These are phyloP conservation scores for Apiospora kogelbergensis DNA, from an alignment of 2,329 filamentous ascomycete genomes.

Conservation along the genomic window DNA sequence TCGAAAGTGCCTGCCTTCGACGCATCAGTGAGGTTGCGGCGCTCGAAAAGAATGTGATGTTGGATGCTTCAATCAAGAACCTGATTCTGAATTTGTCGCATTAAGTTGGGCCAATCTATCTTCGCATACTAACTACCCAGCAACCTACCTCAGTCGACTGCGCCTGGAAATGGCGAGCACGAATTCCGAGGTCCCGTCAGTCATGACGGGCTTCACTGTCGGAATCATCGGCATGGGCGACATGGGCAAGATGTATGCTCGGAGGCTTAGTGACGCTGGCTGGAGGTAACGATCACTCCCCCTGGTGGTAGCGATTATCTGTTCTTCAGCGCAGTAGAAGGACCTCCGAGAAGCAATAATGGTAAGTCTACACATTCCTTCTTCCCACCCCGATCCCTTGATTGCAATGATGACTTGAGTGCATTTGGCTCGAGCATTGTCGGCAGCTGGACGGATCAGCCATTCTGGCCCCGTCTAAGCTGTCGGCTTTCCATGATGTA, in stretches of 20 bases:
- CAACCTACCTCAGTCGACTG: not conserved
- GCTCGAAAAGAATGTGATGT: not conserved
- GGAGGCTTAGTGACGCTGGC: conserved; percentile 82
- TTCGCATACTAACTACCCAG: conserved; percentile 1
- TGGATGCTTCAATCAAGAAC: not conserved
- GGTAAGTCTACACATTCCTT: conserved; percentile 35
- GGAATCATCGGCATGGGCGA: conserved; percentile 99
- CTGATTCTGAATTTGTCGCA: not conserved
- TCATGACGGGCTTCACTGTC: conserved; percentile 71
- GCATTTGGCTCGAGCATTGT: conserved; percentile 99
- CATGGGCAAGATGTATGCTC: conserved; percentile 99
- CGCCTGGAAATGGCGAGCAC: conserved; percentile 5
- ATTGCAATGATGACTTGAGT: conserved; percentile 97
- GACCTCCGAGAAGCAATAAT: conserved; percentile 25
- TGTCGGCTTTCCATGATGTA: conserved; percentile 91
- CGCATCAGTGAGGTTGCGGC: not conserved
- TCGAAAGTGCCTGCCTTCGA: not conserved
- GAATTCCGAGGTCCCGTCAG: conserved; percentile 27
- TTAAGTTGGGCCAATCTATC: not conserved
- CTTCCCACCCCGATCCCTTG: conserved; percentile 17
- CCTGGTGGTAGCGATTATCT: conserved; percentile 1
- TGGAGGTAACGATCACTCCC: conserved; percentile 75
- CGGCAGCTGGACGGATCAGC: conserved; percentile 58
- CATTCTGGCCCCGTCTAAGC: conserved; percentile 71
- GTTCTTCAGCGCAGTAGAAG: conserved; percentile 16